Evolutionary conservation across 164 flowering plant species (phyloP).

Genomic region (Dillenia turbinata): DNA sequence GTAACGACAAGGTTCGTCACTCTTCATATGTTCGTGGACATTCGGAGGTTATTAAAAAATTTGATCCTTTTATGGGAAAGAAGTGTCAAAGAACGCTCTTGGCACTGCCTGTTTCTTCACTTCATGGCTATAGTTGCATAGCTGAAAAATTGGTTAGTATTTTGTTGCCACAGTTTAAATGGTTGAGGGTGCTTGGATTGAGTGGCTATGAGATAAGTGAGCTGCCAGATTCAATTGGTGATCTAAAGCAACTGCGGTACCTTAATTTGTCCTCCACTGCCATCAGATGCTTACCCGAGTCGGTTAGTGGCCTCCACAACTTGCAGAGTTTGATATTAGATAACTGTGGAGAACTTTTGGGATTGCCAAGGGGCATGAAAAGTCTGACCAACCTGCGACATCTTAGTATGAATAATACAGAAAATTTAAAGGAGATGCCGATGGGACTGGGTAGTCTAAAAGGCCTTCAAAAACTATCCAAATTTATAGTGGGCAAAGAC

Average conservation of each 20-base stretch:
- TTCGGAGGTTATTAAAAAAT: no score
- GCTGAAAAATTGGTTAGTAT: no score
- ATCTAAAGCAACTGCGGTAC: constrained; percentile 13
- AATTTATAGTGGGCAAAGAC: no score
- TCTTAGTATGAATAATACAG: neutral
- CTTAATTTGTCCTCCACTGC: constrained; percentile 8
- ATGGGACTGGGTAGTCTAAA: neutral
- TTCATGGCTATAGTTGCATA: no score
- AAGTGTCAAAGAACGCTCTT: no score
- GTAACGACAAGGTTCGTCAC: no score
- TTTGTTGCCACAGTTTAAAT: no score
- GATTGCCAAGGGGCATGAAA: constrained; percentile 6
- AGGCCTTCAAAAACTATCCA: neutral
- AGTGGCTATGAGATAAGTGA: neutral
- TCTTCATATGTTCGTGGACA: no score
- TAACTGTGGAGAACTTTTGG: neutral
- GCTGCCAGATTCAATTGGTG: constrained; percentile 5
- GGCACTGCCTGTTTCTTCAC: no score
- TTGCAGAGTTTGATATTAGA: neutral
- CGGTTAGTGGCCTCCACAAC: neutral
- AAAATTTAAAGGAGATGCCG: neutral
- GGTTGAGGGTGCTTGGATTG: neutral
- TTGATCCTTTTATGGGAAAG: no score
- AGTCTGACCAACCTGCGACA: constrained; percentile 5
- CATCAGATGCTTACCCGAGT: constrained; percentile 2